phyloP scores from a whole-genome alignment of 1,139 yeast genomes.

The Magnusiomyces paraingens region DNA sequence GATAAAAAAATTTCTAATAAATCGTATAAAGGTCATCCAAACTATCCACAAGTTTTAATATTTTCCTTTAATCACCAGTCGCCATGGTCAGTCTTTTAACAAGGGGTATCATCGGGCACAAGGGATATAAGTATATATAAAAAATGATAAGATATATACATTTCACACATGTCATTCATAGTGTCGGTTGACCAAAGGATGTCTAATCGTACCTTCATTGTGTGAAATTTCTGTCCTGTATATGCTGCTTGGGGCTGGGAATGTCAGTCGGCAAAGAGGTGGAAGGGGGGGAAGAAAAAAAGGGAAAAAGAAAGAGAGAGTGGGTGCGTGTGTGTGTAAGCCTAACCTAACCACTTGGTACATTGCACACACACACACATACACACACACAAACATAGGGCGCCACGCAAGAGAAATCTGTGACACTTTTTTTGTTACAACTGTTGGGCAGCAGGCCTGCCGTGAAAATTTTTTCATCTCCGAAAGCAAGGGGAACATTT shows the following conservation, averaged over 20 bases:
- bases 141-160: no score
- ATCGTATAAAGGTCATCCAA: neutral
- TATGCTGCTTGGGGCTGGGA: constrained; percentile 12
- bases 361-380: neutral
- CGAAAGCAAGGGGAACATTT: no score
- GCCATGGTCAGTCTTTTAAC: no score
- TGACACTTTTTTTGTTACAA: no score
- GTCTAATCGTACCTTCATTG: constrained; percentile 13
- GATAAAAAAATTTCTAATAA: neutral
- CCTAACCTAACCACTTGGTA: no score
- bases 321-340: constrained; percentile 7
- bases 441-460: no score
- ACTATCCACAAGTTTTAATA: no score
- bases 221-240: constrained; percentile 13
- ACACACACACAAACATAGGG: neutral
- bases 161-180: no score
- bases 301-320: constrained; percentile 2
- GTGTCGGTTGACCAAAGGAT: constrained; percentile 1
- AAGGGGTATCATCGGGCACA: no score
- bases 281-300: constrained; percentile 7
- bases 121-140: no score
- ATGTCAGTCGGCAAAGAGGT: constrained; percentile 12
- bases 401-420: neutral
- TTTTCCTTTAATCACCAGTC: no score
- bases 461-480: no score